Conservation (phyloP, 768 basidiomycete species). For the Glaciozyma martinii region DNA sequence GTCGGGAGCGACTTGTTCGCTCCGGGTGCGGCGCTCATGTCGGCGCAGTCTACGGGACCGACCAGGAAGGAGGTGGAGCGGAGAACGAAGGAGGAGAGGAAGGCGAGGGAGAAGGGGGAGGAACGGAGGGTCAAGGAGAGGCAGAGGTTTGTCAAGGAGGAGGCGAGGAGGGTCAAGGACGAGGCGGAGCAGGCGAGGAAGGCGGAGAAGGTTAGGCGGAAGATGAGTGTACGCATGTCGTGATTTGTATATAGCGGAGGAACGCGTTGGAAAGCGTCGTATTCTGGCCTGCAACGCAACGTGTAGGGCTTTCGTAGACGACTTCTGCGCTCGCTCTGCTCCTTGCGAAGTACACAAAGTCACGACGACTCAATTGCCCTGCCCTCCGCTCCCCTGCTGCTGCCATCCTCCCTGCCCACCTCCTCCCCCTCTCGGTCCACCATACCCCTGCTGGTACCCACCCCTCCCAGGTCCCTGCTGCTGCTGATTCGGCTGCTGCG, state of each 20-base stretch:
- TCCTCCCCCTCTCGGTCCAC: not conserved
- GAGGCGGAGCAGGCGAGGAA: slow-evolving; percentile 22
- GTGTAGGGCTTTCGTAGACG: too few relatives aligned
- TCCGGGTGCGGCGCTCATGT: not conserved
- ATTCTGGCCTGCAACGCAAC: too few relatives aligned
- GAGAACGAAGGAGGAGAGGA: slow-evolving; percentile 25
- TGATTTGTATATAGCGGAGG: not conserved
- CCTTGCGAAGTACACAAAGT: not conserved
- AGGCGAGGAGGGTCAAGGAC: slow-evolving; percentile 15
- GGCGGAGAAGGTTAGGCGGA: slow-evolving; percentile 16
- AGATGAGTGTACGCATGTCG: slow-evolving; percentile 4
- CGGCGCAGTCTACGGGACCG: not conserved
- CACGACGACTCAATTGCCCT: not conserved
- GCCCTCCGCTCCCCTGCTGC: not conserved
- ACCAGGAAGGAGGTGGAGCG: slow-evolving; percentile 25
- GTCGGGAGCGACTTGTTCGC: not conserved
- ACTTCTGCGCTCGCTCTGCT: not conserved
- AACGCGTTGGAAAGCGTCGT: too few relatives aligned
- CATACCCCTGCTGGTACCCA: not conserved
- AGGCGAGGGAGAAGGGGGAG: slow-evolving; percentile 21
- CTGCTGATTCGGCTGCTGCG: not conserved
- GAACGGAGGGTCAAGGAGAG: slow-evolving; percentile 18
- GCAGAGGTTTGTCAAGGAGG: slow-evolving; percentile 15
- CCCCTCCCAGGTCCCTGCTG: not conserved
- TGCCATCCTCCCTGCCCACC: not conserved